phyloP scores from a whole-genome alignment of 176 grass and related monocot genomes.

The Aegilops sharonensis region DNA sequence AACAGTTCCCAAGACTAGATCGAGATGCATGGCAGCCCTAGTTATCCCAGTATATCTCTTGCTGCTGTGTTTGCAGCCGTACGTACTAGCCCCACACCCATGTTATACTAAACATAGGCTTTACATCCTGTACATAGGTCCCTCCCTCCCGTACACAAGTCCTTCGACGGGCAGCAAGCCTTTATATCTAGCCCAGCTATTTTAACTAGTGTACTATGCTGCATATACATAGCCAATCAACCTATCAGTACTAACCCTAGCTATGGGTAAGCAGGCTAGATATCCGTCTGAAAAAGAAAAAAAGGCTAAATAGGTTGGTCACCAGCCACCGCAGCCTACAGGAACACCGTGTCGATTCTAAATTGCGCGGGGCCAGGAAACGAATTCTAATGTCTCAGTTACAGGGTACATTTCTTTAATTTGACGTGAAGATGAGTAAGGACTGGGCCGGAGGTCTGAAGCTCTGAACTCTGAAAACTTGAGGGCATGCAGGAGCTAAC shows the following conservation, averaged over 20 bases:
- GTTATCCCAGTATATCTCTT: conserved; percentile 23
- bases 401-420: conserved; percentile 5
- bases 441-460: conserved; percentile 3
- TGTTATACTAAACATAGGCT: conserved; percentile 40
- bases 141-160: not conserved
- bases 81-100: not conserved
- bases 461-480: not conserved
- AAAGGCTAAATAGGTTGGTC: not conserved
- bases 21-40: conserved; percentile 29
- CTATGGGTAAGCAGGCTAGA: conserved; percentile 9
- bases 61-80: conserved; percentile 13
- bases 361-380: not conserved
- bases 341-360: conserved; percentile 5
- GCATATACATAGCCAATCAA: conserved; percentile 33
- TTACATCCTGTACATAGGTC: conserved; percentile 23
- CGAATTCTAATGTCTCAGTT: conserved; percentile 14
- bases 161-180: conserved; percentile 15
- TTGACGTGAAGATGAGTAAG: conserved; percentile 1
- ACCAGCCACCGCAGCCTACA: conserved; percentile 14
- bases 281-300: not conserved
- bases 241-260: conserved; percentile 16
- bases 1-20: conserved; percentile 22
- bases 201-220: conserved; percentile 28
- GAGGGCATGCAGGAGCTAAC: conserved; percentile 16
- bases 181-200: conserved; percentile 31